Evolutionary conservation across 345 rosid genomes (phyloP).

Genomic region (Lepidium didymum): DNA sequence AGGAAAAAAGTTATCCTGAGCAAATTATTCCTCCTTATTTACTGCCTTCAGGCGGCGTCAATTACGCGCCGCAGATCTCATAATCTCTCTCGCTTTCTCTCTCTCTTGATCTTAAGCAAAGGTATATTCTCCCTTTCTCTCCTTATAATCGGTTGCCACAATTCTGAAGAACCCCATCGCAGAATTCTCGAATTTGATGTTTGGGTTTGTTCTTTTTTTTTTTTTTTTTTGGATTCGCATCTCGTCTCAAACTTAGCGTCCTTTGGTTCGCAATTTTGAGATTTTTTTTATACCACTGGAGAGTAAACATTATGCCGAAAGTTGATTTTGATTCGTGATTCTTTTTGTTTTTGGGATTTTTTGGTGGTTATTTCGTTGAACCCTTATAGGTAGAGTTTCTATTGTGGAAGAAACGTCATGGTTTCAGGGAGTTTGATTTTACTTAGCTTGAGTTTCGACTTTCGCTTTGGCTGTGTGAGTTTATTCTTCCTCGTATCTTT

Average conservation of each 20-base stretch:
- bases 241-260: not conserved
- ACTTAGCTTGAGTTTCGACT: not conserved
- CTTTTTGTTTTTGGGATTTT: no score
- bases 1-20: not conserved
- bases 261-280: not conserved
- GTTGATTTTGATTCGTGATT: not conserved
- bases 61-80: not conserved
- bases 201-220: not conserved
- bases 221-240: not conserved
- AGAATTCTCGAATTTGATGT: not conserved
- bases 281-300: not conserved
- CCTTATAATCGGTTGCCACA: not conserved
- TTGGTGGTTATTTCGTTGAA: not conserved
- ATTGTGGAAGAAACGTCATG: not conserved
- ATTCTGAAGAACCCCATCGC: not conserved
- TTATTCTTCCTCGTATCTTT: not conserved
- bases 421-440: not conserved
- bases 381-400: not conserved
- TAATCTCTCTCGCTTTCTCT: not conserved
- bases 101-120: conserved; percentile 19
- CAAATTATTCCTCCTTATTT: not conserved
- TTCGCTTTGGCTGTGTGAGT: not conserved
- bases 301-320: not conserved
- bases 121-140: conserved; percentile 4
- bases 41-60: not conserved